phyloP scores from a whole-genome alignment of 2,329 filamentous ascomycete species.

The Pseudocercospora fijiensis region DNA sequence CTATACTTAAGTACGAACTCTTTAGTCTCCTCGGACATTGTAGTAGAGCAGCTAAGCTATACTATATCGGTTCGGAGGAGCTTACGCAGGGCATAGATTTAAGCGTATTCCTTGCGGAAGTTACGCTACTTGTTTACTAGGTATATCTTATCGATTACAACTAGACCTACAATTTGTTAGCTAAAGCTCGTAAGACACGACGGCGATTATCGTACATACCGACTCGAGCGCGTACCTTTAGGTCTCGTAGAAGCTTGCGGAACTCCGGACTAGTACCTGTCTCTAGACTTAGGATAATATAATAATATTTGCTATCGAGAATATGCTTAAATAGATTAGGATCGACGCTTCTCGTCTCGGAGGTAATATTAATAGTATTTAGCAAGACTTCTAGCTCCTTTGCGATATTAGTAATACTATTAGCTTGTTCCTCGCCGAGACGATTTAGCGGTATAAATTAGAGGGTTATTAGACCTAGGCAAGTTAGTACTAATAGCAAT shows the following conservation, averaged over 20 bases:
- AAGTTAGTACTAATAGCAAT: no score
- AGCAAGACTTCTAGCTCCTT: not conserved
- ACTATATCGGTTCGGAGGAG: not conserved
- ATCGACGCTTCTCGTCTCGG: not conserved
- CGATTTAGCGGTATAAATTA: not conserved
- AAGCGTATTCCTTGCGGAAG: not conserved
- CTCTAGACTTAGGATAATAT: conserved; percentile 2
- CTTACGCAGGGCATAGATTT: not conserved
- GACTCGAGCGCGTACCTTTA: not conserved
- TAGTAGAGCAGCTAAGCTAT: not conserved
- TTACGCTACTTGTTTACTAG: not conserved
- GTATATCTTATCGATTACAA: not conserved
- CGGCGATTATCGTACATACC: no score
- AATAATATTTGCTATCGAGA: not conserved
- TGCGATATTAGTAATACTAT: not conserved
- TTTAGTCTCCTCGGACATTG: not conserved
- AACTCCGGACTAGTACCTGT: not conserved
- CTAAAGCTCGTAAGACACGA: no score
- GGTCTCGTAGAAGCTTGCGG: not conserved
- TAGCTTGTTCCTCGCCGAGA: not conserved
- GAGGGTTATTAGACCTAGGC: not conserved
- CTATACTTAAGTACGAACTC: not conserved
- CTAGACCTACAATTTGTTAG: no score
- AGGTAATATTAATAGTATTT: not conserved
- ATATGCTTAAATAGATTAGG: not conserved